Evolutionary conservation across 129 eudicot genomes (phyloP), one percentile per base, ranked within the genome.

Genomic region (Flaveria linearis): DNA sequence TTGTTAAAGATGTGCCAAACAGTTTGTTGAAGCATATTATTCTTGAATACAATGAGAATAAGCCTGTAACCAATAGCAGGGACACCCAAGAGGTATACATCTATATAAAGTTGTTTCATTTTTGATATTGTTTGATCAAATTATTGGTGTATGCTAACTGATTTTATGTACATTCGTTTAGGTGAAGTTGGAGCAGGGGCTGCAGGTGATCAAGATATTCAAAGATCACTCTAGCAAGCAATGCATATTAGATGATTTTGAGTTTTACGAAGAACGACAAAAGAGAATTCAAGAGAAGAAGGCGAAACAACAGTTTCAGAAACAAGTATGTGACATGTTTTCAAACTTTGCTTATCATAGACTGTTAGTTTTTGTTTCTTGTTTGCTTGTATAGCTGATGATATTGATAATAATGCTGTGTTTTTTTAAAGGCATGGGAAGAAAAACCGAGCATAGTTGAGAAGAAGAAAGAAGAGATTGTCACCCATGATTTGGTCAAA

Each of bases 41-140:
- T 17, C 92, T 92, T 7, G 97, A 89, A 74, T 84, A 92, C 70
- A 92, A 92, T 50, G 96, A 89, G 80, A 89, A 92, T 84, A 89
- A 92, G 42, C 97, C 97, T 22, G 92, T 89, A 15, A 92, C 97
- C 16, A 92, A 89, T 66, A 92, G 97, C 81, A 80, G 96, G 79
- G 97, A 92, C 82, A 89, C 96, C 12, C 97, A 92, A 76, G 96
- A 92, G 97, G 96, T 91, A 73, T 63, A 15, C 46, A 36, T 11
- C 0, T n/a, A 18, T 62, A 41, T 68, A 25, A 17, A 13, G 10
- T 15, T 7, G 20, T 28, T 23, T 60, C 3, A 4, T 28, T 1
- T 47, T 3, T 1, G 3, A 56, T 41, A 50, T 75, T 1, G 3
- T 20, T 66, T 18, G 28, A 2, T 70, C 7, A 10, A 11, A 14